Conservation (phyloP, 1,284 basidiomycete species). For the Cutaneotrichosporon curvatum region DNA sequence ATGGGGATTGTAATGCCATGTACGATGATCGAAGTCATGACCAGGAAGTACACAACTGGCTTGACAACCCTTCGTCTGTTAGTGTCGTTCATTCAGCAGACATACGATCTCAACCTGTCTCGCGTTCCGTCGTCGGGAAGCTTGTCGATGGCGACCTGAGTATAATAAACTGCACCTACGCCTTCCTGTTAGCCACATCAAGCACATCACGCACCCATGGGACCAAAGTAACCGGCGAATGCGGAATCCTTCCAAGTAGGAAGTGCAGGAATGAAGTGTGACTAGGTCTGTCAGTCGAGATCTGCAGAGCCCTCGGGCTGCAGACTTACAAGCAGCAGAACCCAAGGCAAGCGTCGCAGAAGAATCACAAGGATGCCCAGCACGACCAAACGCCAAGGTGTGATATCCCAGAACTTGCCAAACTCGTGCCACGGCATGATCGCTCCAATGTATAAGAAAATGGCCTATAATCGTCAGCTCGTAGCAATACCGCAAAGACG, state of each 20-base stretch:
- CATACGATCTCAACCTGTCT: constrained; percentile 35
- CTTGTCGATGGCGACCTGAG: constrained; percentile 48
- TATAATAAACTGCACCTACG: constrained; percentile 50
- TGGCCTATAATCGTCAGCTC: constrained; percentile 24
- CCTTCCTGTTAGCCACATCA: constrained; percentile 27
- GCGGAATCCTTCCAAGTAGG: constrained; percentile 38
- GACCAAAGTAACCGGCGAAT: constrained; percentile 46
- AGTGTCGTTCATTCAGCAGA: neutral
- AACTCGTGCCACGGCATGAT: constrained; percentile 68
- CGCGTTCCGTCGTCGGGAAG: constrained; percentile 47
- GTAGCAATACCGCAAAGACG: too few species aligned
- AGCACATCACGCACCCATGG: constrained; percentile 41
- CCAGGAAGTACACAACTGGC: constrained; percentile 51
- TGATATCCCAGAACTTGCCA: constrained; percentile 50
- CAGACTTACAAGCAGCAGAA: constrained; percentile 55
- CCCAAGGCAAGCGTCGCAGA: constrained; percentile 68
- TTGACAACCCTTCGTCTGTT: constrained; percentile 37
- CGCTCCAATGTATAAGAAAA: constrained; percentile 81
- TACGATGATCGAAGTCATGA: constrained; percentile 49
- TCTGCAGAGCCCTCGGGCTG: too few species aligned
- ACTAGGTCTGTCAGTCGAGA: constrained; percentile 13
- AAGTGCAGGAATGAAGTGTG: constrained; percentile 36
- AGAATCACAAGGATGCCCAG: constrained; percentile 70
- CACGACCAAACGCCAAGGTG: constrained; percentile 73
- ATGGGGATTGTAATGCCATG: constrained; percentile 48